Percentiles rank a stretch among this genome's conserved stretches.
These are phyloP conservation scores for Sphaerulina vaccinii DNA, from an alignment of 2,329 filamentous ascomycete genomes.

Conservation along the genomic window DNA sequence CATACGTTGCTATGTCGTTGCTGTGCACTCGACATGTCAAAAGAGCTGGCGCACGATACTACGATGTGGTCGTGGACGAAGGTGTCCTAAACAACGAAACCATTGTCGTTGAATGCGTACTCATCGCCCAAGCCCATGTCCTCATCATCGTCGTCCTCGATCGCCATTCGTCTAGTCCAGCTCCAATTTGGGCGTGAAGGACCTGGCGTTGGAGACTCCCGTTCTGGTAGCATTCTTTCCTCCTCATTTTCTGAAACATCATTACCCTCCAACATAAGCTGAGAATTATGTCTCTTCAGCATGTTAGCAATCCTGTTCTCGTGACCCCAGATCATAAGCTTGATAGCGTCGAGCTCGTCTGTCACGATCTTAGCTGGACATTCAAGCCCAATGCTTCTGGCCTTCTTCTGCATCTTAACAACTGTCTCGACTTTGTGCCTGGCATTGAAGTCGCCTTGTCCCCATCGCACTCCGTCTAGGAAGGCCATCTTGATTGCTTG, in stretches of 20 bases:
- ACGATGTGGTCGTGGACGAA: too few species aligned
- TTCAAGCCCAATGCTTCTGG: constrained; percentile 10
- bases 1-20: too few species aligned
- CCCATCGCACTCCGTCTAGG: constrained; percentile 17
- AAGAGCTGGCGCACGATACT: too few species aligned
- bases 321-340: neutral
- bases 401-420: constrained; percentile 8
- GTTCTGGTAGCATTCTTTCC: neutral
- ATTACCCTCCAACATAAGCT: neutral
- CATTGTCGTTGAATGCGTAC: too few species aligned
- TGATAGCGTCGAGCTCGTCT: constrained; percentile 10
- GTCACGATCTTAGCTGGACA: constrained; percentile 15
- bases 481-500: constrained; percentile 14
- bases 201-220: neutral
- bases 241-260: neutral
- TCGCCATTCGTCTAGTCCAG: neutral
- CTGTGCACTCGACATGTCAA: too few species aligned
- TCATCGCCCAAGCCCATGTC: too few species aligned
- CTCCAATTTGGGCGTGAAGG: neutral
- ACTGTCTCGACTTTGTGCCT: constrained; percentile 9
- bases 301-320: neutral
- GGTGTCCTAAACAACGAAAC: too few species aligned
- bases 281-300: neutral
- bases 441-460: constrained; percentile 11
- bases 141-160: neutral